phyloP scores from a whole-genome alignment of 2,329 filamentous ascomycete species.

The Cryphonectria parasitica region DNA sequence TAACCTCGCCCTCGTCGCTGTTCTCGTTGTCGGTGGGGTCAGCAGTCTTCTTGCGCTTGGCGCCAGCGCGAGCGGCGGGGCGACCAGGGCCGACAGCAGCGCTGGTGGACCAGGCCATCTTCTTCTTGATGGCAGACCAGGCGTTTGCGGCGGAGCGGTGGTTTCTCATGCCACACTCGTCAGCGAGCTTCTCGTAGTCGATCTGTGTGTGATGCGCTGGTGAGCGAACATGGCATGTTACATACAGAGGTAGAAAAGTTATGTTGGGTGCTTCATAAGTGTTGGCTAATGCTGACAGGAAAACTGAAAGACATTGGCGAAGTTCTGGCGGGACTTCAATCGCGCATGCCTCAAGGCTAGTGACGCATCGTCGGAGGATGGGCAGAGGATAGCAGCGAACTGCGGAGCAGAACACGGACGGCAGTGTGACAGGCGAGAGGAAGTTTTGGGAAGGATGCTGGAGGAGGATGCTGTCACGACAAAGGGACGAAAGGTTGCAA shows the following conservation, averaged over 20 bases:
- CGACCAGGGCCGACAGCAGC: neutral
- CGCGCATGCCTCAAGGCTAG: neutral
- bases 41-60: constrained; percentile 27
- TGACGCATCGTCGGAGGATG: neutral
- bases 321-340: neutral
- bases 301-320: neutral
- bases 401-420: neutral
- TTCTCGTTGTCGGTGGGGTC: neutral
- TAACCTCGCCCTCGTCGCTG: neutral
- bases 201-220: constrained; percentile 6
- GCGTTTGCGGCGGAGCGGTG: constrained; percentile 27
- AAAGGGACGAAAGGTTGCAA: neutral
- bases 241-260: neutral
- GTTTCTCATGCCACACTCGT: constrained; percentile 47
- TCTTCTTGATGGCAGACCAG: constrained; percentile 29
- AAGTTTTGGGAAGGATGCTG: neutral
- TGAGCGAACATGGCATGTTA: neutral
- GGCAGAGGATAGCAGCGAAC: neutral
- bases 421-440: neutral
- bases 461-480: neutral
- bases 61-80: neutral
- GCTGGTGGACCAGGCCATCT: constrained; percentile 20
- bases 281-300: neutral
- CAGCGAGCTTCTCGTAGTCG: constrained; percentile 58
- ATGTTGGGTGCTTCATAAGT: neutral